Base-by-base conservation (phyloP, 2,329 filamentous ascomycete species). In the Teratosphaeriaceae sp. region DNA sequence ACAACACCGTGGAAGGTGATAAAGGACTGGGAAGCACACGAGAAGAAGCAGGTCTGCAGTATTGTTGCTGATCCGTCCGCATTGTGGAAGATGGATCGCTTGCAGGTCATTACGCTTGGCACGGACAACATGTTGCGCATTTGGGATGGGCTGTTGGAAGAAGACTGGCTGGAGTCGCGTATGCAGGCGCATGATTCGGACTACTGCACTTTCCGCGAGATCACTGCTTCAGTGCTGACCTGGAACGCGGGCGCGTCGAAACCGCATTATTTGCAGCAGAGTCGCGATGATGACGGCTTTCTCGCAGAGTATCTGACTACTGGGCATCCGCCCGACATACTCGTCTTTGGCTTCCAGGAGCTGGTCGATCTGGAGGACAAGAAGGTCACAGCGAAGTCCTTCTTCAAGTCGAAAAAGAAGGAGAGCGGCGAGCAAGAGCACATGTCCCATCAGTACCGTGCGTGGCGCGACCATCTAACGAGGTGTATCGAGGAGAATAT, bases 221-320 rank as follows among this genome's bases (percentile, higher is more conserved):
- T 97, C 44, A 83, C 80, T 38, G 82, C 85, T 11, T 71, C 88
- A 27, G 79, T 95, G 20, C 76, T 97, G 71, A 96, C 89, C 0
- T 98, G 92, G 92, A 98, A 98, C 62, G 90, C 89, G 1, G 92
- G 92, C 1, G 92, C 92, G n/a, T 84, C 84, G 13, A 95, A 92
- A n/a, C 92, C 92, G 0, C 82, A 80, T 45, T 85, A 82, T 57
- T 70, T 97, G 24, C 78, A 85, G 42, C 79, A 85, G 49, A 79
- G 79, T 1, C 75, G 79, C 22, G 69, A 77, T 41, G 87, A 94
- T 56, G 77, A 78, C 9, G 73, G 75, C 33, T 97, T 97, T 63
- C 85, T 97, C 58, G 80, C 81, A 51, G 80, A 90, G 44, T 75
- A 94, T 13, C 72, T 98, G 20, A 78, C 82, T 50, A 78, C 77